phyloP scores from a whole-genome alignment of 2,329 filamentous ascomycete genomes.

The Clonostachys solani region DNA sequence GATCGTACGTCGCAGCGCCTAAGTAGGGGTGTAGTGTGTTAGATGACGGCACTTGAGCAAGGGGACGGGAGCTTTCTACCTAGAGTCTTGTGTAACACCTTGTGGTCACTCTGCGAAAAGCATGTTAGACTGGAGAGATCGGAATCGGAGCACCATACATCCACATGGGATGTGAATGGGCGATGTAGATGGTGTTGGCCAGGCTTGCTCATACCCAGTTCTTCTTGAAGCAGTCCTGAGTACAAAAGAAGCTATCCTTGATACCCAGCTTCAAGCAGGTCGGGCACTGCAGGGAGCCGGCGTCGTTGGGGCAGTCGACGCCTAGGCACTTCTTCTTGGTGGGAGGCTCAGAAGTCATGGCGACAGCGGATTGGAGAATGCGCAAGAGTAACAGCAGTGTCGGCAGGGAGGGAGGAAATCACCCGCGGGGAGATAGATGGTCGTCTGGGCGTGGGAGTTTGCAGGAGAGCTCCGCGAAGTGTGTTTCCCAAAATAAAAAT shows the following conservation, averaged over 20 bases:
- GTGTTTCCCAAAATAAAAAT: no score
- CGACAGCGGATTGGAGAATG: slow-evolving; percentile 6
- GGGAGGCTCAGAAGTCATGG: slow-evolving; percentile 44
- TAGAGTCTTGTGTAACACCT: slow-evolving; percentile 66
- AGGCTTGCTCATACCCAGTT: slow-evolving; percentile 73
- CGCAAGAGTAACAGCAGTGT: no score
- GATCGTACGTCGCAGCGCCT: slow-evolving; percentile 62
- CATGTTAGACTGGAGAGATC: slow-evolving; percentile 9
- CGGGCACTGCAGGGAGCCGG: slow-evolving; percentile 84
- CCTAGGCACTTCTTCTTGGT: slow-evolving; percentile 72
- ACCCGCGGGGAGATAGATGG: no score
- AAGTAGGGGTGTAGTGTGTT: no score
- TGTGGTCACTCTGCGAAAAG: slow-evolving; percentile 67
- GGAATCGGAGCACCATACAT: slow-evolving; percentile 2
- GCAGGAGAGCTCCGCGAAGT: no score
- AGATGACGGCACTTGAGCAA: no score
- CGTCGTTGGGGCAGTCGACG: slow-evolving; percentile 80
- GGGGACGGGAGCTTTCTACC: slow-evolving; percentile 50
- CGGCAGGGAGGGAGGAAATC: no score
- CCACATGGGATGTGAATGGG: no score
- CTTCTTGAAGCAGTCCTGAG: slow-evolving; percentile 97
- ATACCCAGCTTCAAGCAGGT: slow-evolving; percentile 87
- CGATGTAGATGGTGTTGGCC: neutral
- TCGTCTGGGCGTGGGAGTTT: no score
- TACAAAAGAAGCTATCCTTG: slow-evolving; percentile 93